Evolutionary conservation across 371 early-diverging fungal species (phyloP).

Genomic region (Mortierella sp.): DNA sequence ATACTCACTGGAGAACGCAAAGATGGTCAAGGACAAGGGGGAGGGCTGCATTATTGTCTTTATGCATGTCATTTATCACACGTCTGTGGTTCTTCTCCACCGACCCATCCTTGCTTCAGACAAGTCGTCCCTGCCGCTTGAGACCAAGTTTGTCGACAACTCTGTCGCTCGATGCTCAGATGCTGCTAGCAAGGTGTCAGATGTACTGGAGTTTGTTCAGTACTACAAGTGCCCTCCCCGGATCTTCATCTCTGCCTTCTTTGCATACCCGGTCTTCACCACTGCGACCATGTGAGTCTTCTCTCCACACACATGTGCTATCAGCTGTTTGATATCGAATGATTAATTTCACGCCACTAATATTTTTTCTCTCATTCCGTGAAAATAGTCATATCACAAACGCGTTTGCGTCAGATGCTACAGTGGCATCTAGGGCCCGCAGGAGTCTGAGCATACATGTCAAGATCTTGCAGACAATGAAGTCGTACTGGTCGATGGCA

Average conservation of each 20-base stretch:
- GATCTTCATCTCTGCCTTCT: constrained; percentile 62
- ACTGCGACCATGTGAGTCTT: constrained; percentile 65
- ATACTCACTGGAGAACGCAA: constrained; percentile 60
- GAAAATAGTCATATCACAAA: constrained; percentile 61
- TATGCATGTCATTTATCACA: constrained; percentile 65
- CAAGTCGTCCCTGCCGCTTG: constrained; percentile 57
- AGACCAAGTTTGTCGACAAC: constrained; percentile 54
- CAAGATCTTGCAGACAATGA: constrained; percentile 64
- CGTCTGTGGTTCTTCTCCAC: constrained; percentile 65
- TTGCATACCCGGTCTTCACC: constrained; percentile 68
- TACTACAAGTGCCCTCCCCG: constrained; percentile 43
- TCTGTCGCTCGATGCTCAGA: constrained; percentile 63
- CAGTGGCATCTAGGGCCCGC: constrained; percentile 63
- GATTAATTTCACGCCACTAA: neutral
- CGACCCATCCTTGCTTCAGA: constrained; percentile 59
- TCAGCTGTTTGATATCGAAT: neutral
- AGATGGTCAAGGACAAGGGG: constrained; percentile 47
- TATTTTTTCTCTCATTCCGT: neutral
- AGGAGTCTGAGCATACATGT: constrained; percentile 65
- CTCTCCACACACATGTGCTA: neutral
- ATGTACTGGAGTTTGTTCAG: constrained; percentile 59
- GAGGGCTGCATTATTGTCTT: constrained; percentile 50
- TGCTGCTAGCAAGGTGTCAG: constrained; percentile 67
- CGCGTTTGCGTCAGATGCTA: constrained; percentile 62
- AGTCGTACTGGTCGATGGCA: constrained; percentile 73